phyloP scores from a whole-genome alignment of 345 rosid species.

The Erysimum cheiranthoides region DNA sequence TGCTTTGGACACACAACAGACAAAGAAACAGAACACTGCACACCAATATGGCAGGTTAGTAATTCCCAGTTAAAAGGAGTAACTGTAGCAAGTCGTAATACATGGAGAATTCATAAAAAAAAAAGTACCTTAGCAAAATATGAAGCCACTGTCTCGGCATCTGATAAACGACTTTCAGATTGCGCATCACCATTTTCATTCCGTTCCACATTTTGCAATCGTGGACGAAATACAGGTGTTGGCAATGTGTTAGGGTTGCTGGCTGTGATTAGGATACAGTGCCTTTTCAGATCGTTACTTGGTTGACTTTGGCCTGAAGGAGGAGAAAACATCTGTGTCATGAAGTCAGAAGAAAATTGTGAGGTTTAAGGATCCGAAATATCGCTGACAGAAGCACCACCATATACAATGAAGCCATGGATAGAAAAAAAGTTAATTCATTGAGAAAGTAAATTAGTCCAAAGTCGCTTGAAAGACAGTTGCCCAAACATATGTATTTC shows the following conservation, averaged over 20 bases:
- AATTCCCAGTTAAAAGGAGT: slow-evolving; percentile 20
- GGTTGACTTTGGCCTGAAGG: slow-evolving; percentile 73
- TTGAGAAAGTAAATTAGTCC: slow-evolving; percentile 19
- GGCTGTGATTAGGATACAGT: slow-evolving; percentile 90
- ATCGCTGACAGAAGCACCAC: slow-evolving; percentile 33
- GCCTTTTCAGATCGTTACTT: slow-evolving; percentile 73
- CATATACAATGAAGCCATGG: slow-evolving; percentile 3
- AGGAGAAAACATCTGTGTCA: slow-evolving; percentile 75
- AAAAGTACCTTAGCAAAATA: slow-evolving; percentile 66
- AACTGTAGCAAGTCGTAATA: slow-evolving; percentile 11
- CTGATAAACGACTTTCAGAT: slow-evolving; percentile 72
- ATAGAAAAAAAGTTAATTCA: background rate
- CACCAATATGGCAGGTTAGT: slow-evolving; percentile 43
- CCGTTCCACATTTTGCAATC: slow-evolving; percentile 65
- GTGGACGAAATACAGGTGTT: slow-evolving; percentile 90
- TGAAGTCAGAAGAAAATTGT: slow-evolving; percentile 39
- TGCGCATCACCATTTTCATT: slow-evolving; percentile 64
- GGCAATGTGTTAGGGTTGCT: slow-evolving; percentile 93
- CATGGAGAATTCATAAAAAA: slow-evolving; percentile 19
- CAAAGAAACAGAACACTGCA: slow-evolving; percentile 83
- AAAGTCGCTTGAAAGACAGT: slow-evolving; percentile 8
- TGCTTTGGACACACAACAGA: slow-evolving; percentile 91
- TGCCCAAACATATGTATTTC: slow-evolving; percentile 1
- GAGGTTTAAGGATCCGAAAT: slow-evolving; percentile 19
- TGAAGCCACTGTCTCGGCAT: slow-evolving; percentile 90